Conservation (phyloP, 441 rosid genomes). For the Mallotus repandus region DNA sequence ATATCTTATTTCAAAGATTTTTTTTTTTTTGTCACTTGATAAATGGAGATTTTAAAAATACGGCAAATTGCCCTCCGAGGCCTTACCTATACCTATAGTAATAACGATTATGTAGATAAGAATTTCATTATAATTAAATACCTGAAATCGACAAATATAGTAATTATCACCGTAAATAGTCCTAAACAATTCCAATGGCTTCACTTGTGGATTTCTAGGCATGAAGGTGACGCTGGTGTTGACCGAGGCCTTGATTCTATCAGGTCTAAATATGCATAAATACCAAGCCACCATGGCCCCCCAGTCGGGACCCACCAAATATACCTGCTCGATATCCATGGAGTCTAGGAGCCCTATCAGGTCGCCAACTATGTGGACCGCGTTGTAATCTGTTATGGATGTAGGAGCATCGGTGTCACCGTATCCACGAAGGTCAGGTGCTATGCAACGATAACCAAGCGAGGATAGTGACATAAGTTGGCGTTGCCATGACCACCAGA, state of each 20-base stretch:
- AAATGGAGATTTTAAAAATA: too few species aligned
- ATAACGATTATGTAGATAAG: too few species aligned
- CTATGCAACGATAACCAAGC: conserved; percentile 55
- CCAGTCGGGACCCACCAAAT: conserved; percentile 66
- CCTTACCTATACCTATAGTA: too few species aligned
- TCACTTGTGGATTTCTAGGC: conserved; percentile 47
- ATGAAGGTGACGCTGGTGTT: conserved; percentile 53
- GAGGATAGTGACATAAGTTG: conserved; percentile 54
- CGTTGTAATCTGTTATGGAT: conserved; percentile 41
- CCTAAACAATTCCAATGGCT: conserved; percentile 43
- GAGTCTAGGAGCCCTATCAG: conserved; percentile 51
- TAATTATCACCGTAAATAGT: conserved; percentile 55
- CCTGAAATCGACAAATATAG: conserved; percentile 78
- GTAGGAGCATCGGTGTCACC: conserved; percentile 59
- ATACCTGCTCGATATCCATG: conserved; percentile 47
- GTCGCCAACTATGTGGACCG: conserved; percentile 57
- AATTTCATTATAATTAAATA: background rate
- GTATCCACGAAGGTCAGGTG: conserved; percentile 75
- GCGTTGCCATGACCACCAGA: conserved; percentile 82
- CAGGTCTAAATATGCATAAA: conserved; percentile 59
- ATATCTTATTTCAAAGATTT: too few species aligned
- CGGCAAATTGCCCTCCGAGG: too few species aligned
- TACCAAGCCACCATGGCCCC: conserved; percentile 66
- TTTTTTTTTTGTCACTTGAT: too few species aligned
- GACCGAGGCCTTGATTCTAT: conserved; percentile 51